phyloP scores from a whole-genome alignment of 2,329 filamentous ascomycete species.

The Aspergillus terreus region DNA sequence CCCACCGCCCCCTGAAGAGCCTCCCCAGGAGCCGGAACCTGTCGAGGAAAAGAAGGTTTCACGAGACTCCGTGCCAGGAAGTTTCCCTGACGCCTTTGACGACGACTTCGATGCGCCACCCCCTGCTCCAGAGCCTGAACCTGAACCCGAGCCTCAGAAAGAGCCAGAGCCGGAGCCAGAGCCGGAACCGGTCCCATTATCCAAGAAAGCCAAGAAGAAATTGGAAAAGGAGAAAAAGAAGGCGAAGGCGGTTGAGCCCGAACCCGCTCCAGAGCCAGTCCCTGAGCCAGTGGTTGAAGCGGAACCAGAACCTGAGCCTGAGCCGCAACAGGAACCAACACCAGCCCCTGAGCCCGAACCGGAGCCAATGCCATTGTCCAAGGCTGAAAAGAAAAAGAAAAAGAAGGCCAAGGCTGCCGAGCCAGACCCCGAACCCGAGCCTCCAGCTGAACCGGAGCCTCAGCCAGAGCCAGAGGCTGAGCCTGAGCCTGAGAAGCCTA shows the following conservation, averaged over 20 bases:
- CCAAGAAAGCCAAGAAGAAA: slow-evolving; percentile 27
- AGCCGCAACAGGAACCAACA: slow-evolving; percentile 33
- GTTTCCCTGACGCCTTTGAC: slow-evolving; percentile 53
- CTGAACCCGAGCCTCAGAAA: slow-evolving; percentile 17
- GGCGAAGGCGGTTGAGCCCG: slow-evolving; percentile 22
- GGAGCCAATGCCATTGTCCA: slow-evolving; percentile 22
- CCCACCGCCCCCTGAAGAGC: slow-evolving; percentile 13
- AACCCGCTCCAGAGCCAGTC: slow-evolving; percentile 31
- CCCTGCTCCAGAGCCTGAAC: slow-evolving; percentile 22
- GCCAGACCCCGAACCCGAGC: slow-evolving; percentile 23
- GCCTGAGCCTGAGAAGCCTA: slow-evolving; percentile 24
- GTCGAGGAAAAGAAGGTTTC: slow-evolving; percentile 33
- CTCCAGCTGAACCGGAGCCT: slow-evolving; percentile 7
- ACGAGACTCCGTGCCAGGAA: slow-evolving; percentile 51
- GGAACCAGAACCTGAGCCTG: slow-evolving; percentile 16
- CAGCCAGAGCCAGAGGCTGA: slow-evolving; percentile 14
- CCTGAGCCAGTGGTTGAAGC: slow-evolving; percentile 24
- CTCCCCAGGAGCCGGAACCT: slow-evolving; percentile 16
- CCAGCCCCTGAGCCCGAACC: slow-evolving; percentile 25
- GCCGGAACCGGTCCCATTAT: slow-evolving; percentile 17
- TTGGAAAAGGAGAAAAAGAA: slow-evolving; percentile 19
- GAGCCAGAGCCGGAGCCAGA: slow-evolving; percentile 22
- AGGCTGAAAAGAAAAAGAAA: slow-evolving; percentile 23
- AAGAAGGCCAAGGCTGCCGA: slow-evolving; percentile 21
- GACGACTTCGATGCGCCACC: slow-evolving; percentile 36